These are phyloP conservation scores for Botrytis porri DNA, from an alignment of 2,329 filamentous ascomycete species.

Conservation along the genomic window DNA sequence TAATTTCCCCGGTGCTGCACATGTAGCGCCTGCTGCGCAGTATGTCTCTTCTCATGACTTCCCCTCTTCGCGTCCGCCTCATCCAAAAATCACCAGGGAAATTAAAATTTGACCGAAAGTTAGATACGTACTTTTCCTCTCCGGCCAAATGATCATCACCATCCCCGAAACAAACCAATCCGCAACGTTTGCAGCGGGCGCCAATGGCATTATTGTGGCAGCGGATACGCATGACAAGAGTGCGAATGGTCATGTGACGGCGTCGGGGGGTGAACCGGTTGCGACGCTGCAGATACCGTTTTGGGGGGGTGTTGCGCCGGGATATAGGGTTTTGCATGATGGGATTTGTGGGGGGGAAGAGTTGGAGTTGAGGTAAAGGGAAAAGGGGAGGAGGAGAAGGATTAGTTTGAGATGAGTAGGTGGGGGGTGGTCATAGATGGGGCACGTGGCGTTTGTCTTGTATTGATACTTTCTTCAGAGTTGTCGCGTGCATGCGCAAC, in stretches of 20 bases:
- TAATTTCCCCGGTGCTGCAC: neutral
- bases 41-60: neutral
- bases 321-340: neutral
- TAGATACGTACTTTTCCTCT: neutral
- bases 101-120: neutral
- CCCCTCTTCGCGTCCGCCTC: accelerated
- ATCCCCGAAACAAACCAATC: neutral
- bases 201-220: neutral
- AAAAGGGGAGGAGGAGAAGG: no score
- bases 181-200: neutral
- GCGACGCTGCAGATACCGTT: neutral
- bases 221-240: neutral
- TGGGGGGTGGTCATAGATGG: no score
- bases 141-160: neutral
- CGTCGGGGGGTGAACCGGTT: neutral
- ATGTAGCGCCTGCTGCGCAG: neutral
- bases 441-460: neutral
- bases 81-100: neutral
- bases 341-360: neutral
- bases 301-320: neutral
- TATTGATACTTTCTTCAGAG: neutral
- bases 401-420: no score
- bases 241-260: neutral
- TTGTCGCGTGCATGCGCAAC: neutral
- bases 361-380: neutral